Conservation (phyloP, 2,329 filamentous ascomycete species). For the Immersiporthe knoxdaviesiana region DNA sequence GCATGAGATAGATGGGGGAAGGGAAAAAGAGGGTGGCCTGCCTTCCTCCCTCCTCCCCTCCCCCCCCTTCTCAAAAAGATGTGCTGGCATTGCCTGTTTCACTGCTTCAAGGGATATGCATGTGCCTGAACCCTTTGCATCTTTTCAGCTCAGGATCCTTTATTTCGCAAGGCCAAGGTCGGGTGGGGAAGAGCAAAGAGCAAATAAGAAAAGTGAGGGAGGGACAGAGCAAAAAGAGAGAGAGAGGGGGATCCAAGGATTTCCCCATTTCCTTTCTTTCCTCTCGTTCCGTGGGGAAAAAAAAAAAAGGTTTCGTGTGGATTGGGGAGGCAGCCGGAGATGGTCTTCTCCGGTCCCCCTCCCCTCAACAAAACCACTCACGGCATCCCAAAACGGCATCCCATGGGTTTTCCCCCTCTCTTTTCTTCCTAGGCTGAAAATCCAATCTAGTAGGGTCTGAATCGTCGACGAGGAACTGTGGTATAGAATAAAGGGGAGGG, state of each 20-base stretch:
- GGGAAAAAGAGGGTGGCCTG: neutral
- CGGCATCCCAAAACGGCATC: neutral
- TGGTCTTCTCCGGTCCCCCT: slow-evolving; percentile 9
- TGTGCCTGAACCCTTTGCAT: slow-evolving; percentile 5
- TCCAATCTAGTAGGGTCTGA: slow-evolving; percentile 1
- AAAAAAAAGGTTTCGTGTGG: neutral
- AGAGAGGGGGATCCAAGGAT: neutral
- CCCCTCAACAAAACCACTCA: neutral
- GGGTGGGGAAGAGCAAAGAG: neutral
- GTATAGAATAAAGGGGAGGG: too few species aligned
- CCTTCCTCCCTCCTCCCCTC: neutral
- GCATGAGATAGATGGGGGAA: neutral
- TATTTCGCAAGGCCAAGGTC: neutral
- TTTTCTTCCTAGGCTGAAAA: neutral
- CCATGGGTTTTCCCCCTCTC: neutral
- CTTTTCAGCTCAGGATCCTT: slow-evolving; percentile 18
- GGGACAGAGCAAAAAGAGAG: neutral
- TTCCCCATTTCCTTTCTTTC: too few species aligned
- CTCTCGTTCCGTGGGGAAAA: too few species aligned
- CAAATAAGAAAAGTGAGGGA: neutral
- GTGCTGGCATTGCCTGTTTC: slow-evolving; percentile 24
- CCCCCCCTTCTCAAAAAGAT: neutral
- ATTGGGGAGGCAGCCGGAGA: slow-evolving; percentile 25
- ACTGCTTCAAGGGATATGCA: slow-evolving; percentile 23
- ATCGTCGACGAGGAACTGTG: neutral